Conservation (phyloP, 1,139 yeast species). For the Candida albicans region DNA sequence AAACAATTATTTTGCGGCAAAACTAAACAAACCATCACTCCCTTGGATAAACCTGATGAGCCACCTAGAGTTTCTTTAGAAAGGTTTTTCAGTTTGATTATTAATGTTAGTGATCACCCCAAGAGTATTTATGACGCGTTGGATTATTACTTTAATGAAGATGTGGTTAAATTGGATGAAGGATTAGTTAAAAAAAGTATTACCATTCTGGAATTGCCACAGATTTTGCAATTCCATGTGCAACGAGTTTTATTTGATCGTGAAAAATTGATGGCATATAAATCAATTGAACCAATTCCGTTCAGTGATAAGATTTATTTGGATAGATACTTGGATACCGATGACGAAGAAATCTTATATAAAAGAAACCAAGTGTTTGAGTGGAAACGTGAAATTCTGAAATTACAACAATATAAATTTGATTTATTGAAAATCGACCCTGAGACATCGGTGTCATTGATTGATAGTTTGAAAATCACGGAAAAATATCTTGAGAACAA, state of each 20-base stretch:
- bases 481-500: constrained; percentile 54
- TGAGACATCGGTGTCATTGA: constrained; percentile 50
- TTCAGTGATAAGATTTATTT: constrained; percentile 75
- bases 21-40: constrained; percentile 46
- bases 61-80: constrained; percentile 64
- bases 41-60: constrained; percentile 20
- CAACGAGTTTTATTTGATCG: constrained; percentile 92
- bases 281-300: constrained; percentile 78
- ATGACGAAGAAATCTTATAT: constrained; percentile 52
- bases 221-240: constrained; percentile 83
- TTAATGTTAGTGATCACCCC: constrained; percentile 86
- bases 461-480: constrained; percentile 51
- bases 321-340: constrained; percentile 83
- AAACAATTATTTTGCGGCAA: constrained; percentile 80
- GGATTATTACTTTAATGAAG: constrained; percentile 81
- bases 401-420: constrained; percentile 43
- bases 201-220: constrained; percentile 71
- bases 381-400: constrained; percentile 60
- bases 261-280: constrained; percentile 69
- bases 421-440: constrained; percentile 44
- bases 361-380: constrained; percentile 60
- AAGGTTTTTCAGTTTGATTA: constrained; percentile 75
- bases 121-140: constrained; percentile 86
- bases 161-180: constrained; percentile 64
- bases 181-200: constrained; percentile 74